Percentiles rank a stretch among this genome's conserved stretches.
Conservation (phyloP, 148 eudicot species). For the Rhododendron molle region DNA sequence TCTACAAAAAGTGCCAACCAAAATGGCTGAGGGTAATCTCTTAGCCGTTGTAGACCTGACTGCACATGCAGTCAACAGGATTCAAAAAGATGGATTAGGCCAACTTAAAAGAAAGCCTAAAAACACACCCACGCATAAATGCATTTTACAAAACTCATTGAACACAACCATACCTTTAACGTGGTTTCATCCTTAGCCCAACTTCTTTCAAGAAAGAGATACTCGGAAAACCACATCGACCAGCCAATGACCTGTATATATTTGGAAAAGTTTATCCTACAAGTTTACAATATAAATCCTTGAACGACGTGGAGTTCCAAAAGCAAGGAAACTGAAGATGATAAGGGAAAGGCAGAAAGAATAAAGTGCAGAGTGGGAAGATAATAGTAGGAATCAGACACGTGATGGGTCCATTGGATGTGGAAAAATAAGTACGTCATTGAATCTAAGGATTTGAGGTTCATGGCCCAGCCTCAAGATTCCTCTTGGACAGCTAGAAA, state of each 20-base stretch:
- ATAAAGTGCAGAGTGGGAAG: background rate
- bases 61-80: constrained; percentile 29
- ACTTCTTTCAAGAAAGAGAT: constrained; percentile 78
- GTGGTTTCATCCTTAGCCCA: constrained; percentile 85
- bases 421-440: background rate
- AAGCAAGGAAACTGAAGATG: background rate
- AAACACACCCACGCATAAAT: background rate
- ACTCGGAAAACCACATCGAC: constrained; percentile 98
- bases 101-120: background rate
- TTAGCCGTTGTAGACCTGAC: constrained; percentile 70
- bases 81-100: constrained; percentile 14
- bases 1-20: constrained; percentile 98
- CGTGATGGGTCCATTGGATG: background rate
- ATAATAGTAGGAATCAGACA: background rate
- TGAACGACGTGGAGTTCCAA: background rate
- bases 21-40: constrained; percentile 82
- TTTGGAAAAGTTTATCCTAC: background rate
- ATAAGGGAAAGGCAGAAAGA: background rate
- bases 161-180: constrained; percentile 45
- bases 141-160: background rate
- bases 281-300: background rate
- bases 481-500: background rate
- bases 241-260: constrained; percentile 79
- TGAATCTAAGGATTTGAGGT: background rate
- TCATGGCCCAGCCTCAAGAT: background rate